Base-by-base conservation (phyloP, 2,329 filamentous ascomycete species). In the Cladophialophora yegresii region DNA sequence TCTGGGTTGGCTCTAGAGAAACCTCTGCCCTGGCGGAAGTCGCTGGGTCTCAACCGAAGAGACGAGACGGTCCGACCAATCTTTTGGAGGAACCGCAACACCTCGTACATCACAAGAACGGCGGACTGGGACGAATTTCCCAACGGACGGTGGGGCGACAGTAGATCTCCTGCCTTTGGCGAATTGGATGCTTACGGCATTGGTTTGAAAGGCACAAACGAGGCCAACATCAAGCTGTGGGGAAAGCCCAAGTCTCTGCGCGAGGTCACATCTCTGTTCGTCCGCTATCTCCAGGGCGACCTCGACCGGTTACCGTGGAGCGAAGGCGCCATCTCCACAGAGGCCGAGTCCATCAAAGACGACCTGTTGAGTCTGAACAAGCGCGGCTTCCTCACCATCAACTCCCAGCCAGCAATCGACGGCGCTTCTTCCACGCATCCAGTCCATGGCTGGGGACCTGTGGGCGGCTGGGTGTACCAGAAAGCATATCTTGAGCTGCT, bases 81-180 rank as follows among this genome's bases (percentile, higher is more conserved):
- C 71, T 99, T 99, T 84, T 99, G 95, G 95, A 89, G 93, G 72
- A 97, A 98, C 79, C 87, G 95, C 64, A 95, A 96, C 79, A 92
- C 95, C 75, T 96, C 93, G 3, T 99, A 99, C 73, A 88, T 99
- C 61, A 88, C 92, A 62, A 91, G 95, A 61, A 99, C 95, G 0
- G 93, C 97, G 75, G 93, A 97, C 71, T 99, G 95, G 95, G 95
- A 99, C 73, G 95, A 99, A 77, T 99, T 97, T 73, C 95, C 95
- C 62, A 99, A 99, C 82, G 95, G 95, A 54, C 90, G 95, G 77
- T 99, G 95, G 95, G 96, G 95, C 78, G 95, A 99, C 77, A 93
- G 93, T 58, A 87, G 95, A 69, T 98, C 93, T 64, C 95, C 95
- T 66, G 95, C 95, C 57, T 99, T 97, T 74, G 95, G 95, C 73